A percentile compares a stretch with the other conserved stretches of the same genome.
Conservation (phyloP, 805 yeast genomes). For the Pichia gijzeniarum region DNA sequence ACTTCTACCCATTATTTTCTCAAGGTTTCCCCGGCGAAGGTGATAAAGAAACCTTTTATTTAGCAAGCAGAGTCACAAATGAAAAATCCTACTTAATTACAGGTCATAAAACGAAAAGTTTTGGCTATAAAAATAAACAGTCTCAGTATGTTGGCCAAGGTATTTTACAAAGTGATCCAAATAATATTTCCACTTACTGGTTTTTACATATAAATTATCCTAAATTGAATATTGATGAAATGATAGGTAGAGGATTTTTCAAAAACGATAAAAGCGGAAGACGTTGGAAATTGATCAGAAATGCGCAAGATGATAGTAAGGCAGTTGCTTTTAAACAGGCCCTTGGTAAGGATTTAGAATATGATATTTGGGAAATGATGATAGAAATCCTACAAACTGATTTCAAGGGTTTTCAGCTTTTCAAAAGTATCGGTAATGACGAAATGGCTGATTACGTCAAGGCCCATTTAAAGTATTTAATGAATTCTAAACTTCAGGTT, state of each 20-base stretch:
- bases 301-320: slow-evolving; percentile 24
- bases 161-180: slow-evolving; percentile 28
- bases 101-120: slow-evolving; percentile 27
- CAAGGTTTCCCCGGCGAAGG: slow-evolving; percentile 78
- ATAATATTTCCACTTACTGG: slow-evolving; percentile 18
- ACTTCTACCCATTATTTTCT: slow-evolving; percentile 60
- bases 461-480: slow-evolving; percentile 10
- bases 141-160: slow-evolving; percentile 27
- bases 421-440: slow-evolving; percentile 22
- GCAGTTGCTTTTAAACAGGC: slow-evolving; percentile 10
- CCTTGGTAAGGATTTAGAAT: slow-evolving; percentile 23
- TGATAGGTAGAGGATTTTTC: slow-evolving; percentile 17
- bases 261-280: slow-evolving; percentile 16
- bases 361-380: slow-evolving; percentile 24
- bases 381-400: slow-evolving; percentile 19
- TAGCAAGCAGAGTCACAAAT: slow-evolving; percentile 49
- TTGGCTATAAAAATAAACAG: slow-evolving; percentile 24
- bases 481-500: not conserved
- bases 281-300: slow-evolving; percentile 25
- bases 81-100: slow-evolving; percentile 25
- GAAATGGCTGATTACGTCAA: slow-evolving; percentile 21
- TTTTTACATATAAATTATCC: slow-evolving; percentile 31
- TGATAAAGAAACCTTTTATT: slow-evolving; percentile 70
- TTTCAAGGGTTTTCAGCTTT: slow-evolving; percentile 24
- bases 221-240: slow-evolving; percentile 21